These are phyloP conservation scores for Phytophthora ohioensis DNA, from an alignment of 352 stramenopile species.

Conservation along the genomic window DNA sequence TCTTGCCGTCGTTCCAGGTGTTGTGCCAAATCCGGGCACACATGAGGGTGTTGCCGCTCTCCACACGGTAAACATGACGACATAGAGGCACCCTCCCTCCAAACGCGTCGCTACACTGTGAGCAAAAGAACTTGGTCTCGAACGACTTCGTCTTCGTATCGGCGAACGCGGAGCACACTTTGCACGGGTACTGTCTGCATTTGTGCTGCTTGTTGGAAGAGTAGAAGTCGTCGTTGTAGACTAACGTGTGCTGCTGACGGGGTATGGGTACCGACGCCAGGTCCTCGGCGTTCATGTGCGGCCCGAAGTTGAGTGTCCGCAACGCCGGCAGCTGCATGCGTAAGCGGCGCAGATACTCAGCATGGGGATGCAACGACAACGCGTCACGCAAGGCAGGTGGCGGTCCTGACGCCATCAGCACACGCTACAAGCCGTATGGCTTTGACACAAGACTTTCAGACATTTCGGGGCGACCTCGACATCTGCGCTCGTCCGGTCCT, in stretches of 20 bases:
- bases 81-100: slow-evolving; percentile 2
- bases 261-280: slow-evolving; percentile 15
- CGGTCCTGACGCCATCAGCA: too few species aligned
- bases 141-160: slow-evolving; percentile 13
- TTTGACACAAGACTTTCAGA: too few species aligned
- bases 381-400: too few species aligned
- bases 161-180: slow-evolving; percentile 28
- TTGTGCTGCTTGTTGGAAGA: slow-evolving; percentile 15
- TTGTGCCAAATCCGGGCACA: background rate
- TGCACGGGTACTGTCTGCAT: slow-evolving; percentile 25
- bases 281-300: slow-evolving; percentile 22
- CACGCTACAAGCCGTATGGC: too few species aligned
- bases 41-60: background rate
- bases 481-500: too few species aligned
- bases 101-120: background rate
- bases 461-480: too few species aligned
- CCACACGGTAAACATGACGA: background rate
- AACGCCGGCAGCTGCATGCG: slow-evolving; percentile 16
- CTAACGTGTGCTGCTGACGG: slow-evolving; percentile 10
- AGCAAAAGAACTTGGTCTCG: slow-evolving; percentile 21
- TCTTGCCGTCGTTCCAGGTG: background rate
- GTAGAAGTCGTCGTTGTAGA: slow-evolving; percentile 13
- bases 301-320: slow-evolving; percentile 8
- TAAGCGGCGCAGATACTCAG: slow-evolving; percentile 27
- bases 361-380: background rate